A percentile compares a stretch with the other conserved stretches of the same genome.
These are phyloP conservation scores for Wickerhamomyces subpelliculosus DNA, from an alignment of 805 yeast species.

Conservation along the genomic window DNA sequence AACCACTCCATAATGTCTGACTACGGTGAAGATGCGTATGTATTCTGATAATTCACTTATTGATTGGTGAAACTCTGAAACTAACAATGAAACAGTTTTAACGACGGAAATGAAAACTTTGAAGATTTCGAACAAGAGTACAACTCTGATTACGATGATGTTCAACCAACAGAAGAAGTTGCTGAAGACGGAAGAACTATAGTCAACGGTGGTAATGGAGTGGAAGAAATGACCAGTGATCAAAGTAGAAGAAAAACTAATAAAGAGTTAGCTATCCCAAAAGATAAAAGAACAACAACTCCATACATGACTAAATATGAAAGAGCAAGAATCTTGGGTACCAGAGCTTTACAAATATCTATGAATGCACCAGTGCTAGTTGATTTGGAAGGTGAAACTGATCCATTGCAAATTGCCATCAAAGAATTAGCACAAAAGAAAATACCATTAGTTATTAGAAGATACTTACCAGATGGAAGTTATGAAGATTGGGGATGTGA, in stretches of 20 bases:
- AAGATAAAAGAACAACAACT: conserved; percentile 84
- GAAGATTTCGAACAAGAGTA: conserved; percentile 86
- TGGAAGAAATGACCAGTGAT: conserved; percentile 39
- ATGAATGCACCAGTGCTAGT: conserved; percentile 98
- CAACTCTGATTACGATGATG: conserved; percentile 65
- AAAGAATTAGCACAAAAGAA: conserved; percentile 92
- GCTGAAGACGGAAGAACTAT: conserved; percentile 66
- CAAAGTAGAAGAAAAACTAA: conserved; percentile 51
- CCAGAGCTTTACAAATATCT: conserved; percentile 94
- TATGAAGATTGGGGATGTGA: conserved; percentile 99
- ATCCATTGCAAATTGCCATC: conserved; percentile 95
- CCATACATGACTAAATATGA: conserved; percentile 99
- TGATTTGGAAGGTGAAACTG: conserved; percentile 98
- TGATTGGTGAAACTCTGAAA: neutral
- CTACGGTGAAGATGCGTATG: conserved; percentile 43
- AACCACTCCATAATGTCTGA: conserved; percentile 37
- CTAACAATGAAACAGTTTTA: conserved; percentile 33
- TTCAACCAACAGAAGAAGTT: conserved; percentile 29
- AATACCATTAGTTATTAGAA: conserved; percentile 90
- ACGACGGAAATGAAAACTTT: conserved; percentile 61
- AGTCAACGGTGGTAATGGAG: conserved; percentile 63
- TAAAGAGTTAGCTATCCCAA: conserved; percentile 81
- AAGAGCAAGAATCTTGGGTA: conserved; percentile 95
- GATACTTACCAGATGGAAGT: conserved; percentile 95
- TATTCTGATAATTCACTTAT: neutral